Percentiles rank a stretch among this genome's conserved stretches.
phyloP scores from a whole-genome alignment of 192 early-diverging fungal species.

The Backusella circina region DNA sequence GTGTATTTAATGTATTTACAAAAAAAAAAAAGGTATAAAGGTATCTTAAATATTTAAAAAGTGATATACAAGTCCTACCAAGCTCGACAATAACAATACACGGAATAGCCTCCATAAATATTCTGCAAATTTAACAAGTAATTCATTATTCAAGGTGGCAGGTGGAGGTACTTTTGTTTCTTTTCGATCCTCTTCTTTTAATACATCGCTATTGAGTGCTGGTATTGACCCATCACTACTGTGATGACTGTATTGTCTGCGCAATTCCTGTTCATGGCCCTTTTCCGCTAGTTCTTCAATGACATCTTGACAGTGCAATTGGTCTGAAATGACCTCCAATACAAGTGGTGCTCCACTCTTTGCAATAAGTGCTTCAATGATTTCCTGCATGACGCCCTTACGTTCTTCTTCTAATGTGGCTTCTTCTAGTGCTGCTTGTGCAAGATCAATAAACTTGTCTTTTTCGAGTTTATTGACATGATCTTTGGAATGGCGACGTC shows the following conservation, averaged over 20 bases:
- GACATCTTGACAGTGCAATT: conserved; percentile 26
- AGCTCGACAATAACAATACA: conserved; percentile 16
- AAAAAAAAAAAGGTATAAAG: not conserved
- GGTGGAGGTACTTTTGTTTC: not conserved
- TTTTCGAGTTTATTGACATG: not conserved
- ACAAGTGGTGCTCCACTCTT: conserved; percentile 22
- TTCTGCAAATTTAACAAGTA: not conserved
- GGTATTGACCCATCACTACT: not conserved
- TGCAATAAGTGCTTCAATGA: conserved; percentile 24
- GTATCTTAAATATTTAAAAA: not conserved
- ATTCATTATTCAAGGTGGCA: not conserved
- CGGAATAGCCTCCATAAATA: conserved; percentile 27
- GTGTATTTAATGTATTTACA: not conserved
- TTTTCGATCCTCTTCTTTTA: not conserved
- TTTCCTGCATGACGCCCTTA: conserved; percentile 29
- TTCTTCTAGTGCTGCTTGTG: conserved; percentile 32
- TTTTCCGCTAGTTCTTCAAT: conserved; percentile 27
- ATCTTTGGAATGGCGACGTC: not conserved
- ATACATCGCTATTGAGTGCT: not conserved
- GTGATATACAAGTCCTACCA: conserved; percentile 20
- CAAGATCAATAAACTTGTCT: conserved; percentile 27
- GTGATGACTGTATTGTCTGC: not conserved
- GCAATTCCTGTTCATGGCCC: not conserved
- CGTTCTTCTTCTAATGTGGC: conserved; percentile 28
- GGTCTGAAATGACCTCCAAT: conserved; percentile 24